phyloP scores from a whole-genome alignment of 352 stramenopile genomes.

The Salisapilia sapeloensis region DNA sequence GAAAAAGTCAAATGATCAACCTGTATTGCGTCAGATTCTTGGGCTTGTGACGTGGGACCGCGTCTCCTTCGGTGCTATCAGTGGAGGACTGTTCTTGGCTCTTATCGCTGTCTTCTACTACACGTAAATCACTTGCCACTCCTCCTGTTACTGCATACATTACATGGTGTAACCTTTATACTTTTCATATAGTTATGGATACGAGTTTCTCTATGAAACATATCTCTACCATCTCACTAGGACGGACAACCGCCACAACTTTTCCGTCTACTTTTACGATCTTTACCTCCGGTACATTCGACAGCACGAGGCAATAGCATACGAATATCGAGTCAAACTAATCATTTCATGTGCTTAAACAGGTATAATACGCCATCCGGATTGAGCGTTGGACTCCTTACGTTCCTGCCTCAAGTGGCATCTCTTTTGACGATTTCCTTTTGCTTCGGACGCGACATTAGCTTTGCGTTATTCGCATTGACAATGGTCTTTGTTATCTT shows the following conservation, averaged over 20 bases:
- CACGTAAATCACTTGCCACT: constrained; percentile 24
- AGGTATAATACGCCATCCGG: constrained; percentile 70
- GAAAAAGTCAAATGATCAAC: constrained; percentile 22
- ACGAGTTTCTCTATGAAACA: constrained; percentile 89
- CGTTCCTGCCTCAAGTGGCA: constrained; percentile 72
- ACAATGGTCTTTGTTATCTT: constrained; percentile 98
- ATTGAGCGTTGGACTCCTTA: constrained; percentile 56
- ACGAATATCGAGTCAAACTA: not conserved
- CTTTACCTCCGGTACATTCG: constrained; percentile 87
- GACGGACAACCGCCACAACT: constrained; percentile 99
- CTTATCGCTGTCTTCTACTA: constrained; percentile 78
- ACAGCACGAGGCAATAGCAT: too few relatives aligned
- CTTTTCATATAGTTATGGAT: constrained; percentile 53
- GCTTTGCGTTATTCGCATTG: constrained; percentile 90
- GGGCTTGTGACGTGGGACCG: constrained; percentile 47
- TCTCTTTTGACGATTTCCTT: constrained; percentile 62
- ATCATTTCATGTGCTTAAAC: constrained; percentile 1
- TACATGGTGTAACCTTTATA: constrained; percentile 1
- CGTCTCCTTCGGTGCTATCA: constrained; percentile 82
- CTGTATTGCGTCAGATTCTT: constrained; percentile 28
- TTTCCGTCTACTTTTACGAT: constrained; percentile 98
- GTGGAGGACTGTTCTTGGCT: constrained; percentile 66
- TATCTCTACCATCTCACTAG: constrained; percentile 98
- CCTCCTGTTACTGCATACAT: not conserved
- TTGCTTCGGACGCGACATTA: constrained; percentile 68